Percentiles rank a stretch among this genome's conserved stretches.
Conservation (phyloP, 2,329 filamentous ascomycete genomes). For the Dryadomyces sulphureus region DNA sequence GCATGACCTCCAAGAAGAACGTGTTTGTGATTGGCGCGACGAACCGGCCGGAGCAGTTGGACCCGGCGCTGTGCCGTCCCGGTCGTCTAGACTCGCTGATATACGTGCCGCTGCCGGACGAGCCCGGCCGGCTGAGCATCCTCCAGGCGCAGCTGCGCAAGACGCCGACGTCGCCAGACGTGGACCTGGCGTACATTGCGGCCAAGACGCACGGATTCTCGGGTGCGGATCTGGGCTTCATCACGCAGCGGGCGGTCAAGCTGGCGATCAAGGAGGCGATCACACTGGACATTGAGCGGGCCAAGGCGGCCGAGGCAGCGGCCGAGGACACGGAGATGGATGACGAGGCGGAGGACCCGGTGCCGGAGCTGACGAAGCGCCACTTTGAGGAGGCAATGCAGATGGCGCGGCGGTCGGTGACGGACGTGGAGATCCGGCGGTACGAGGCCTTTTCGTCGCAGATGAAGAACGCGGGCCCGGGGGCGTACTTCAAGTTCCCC, state of each 20-base stretch:
- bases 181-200: slow-evolving; percentile 84
- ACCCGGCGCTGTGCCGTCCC: slow-evolving; percentile 93
- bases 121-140: slow-evolving; percentile 76
- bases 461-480: slow-evolving; percentile 95
- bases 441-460: slow-evolving; percentile 98
- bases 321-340: slow-evolving; percentile 73
- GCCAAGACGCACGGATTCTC: slow-evolving; percentile 98
- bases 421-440: slow-evolving; percentile 89
- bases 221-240: slow-evolving; percentile 97
- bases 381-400: slow-evolving; percentile 99
- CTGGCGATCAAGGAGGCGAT: slow-evolving; percentile 98
- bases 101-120: slow-evolving; percentile 92
- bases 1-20: slow-evolving; percentile 99
- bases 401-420: slow-evolving; percentile 83
- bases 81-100: slow-evolving; percentile 97
- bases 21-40: slow-evolving; percentile 99
- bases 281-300: slow-evolving; percentile 70
- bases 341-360: slow-evolving; percentile 77
- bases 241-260: slow-evolving; percentile 98
- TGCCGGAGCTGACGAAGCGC: slow-evolving; percentile 86
- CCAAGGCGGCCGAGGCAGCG: slow-evolving; percentile 75
- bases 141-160: slow-evolving; percentile 95
- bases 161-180: slow-evolving; percentile 77
- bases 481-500: slow-evolving; percentile 97
- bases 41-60: slow-evolving; percentile 96